Conservation (phyloP, 768 basidiomycete genomes). For the Postia placenta region DNA sequence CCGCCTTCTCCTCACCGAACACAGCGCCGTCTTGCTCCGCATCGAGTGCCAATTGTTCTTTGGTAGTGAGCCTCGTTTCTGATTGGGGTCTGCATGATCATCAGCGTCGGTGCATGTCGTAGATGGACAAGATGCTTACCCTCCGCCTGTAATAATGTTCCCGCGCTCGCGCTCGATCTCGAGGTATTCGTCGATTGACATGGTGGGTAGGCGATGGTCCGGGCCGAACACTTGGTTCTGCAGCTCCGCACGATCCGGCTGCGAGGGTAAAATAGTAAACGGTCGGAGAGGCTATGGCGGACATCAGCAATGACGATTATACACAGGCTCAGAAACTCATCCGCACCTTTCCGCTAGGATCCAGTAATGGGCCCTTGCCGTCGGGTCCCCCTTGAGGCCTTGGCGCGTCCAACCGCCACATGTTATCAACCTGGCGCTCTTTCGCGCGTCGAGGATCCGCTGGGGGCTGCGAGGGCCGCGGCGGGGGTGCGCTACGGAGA, state of each 20-base stretch:
- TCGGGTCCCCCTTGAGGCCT: constrained; percentile 25
- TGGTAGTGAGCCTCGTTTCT: constrained; percentile 58
- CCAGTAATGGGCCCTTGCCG: constrained; percentile 61
- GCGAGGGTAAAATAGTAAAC: constrained; percentile 84
- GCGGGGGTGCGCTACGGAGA: constrained; percentile 48
- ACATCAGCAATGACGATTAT: constrained; percentile 6
- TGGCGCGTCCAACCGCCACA: constrained; percentile 71
- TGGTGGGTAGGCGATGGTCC: constrained; percentile 81
- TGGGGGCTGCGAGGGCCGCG: constrained; percentile 25
- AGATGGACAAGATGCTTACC: constrained; percentile 42
- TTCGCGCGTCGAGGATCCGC: constrained; percentile 35
- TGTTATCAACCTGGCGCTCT: constrained; percentile 39
- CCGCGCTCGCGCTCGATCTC: constrained; percentile 79
- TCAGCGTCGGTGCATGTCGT: background rate
- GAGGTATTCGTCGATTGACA: constrained; percentile 94
- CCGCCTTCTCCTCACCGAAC: constrained; percentile 60
- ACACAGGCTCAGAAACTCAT: background rate
- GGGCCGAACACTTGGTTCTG: constrained; percentile 81
- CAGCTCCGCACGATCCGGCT: constrained; percentile 62
- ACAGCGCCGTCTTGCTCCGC: constrained; percentile 80
- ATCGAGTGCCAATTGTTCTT: constrained; percentile 72
- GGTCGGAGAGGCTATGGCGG: constrained; percentile 69
- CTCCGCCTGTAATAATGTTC: constrained; percentile 83
- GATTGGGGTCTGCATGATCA: constrained; percentile 45
- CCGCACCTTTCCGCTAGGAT: constrained; percentile 70